Percentiles rank a stretch among this genome's conserved stretches.
phyloP scores from a whole-genome alignment of 352 stramenopile species.

The Phytophthora pluvialis region DNA sequence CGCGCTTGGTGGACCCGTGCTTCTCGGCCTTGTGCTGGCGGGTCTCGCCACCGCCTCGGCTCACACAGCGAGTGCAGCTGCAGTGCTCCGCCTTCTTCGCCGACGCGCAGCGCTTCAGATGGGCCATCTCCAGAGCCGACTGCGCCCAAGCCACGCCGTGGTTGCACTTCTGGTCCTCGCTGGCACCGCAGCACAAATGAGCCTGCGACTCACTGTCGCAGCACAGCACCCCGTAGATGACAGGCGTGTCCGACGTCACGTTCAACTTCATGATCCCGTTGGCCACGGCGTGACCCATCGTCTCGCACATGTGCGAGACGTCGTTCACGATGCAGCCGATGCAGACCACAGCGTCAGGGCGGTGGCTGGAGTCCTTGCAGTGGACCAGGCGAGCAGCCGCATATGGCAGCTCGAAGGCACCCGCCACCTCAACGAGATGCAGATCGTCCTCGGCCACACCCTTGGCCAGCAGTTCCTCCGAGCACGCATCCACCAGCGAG shows the following conservation, averaged over 20 bases:
- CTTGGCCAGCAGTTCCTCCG: slow-evolving; percentile 61
- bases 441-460: slow-evolving; percentile 58
- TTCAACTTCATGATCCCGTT: slow-evolving; percentile 97
- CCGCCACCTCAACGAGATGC: slow-evolving; percentile 83
- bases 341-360: slow-evolving; percentile 95
- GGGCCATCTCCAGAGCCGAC: slow-evolving; percentile 89
- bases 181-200: slow-evolving; percentile 44
- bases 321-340: slow-evolving; percentile 95
- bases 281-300: slow-evolving; percentile 94
- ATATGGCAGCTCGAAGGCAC: slow-evolving; percentile 96
- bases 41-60: slow-evolving; percentile 27
- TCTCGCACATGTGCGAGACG: slow-evolving; percentile 98
- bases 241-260: slow-evolving; percentile 87
- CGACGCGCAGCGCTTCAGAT: slow-evolving; percentile 66
- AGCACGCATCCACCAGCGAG: slow-evolving; percentile 56
- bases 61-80: slow-evolving; percentile 28
- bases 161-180: slow-evolving; percentile 49
- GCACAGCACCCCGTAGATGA: slow-evolving; percentile 93
- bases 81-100: slow-evolving; percentile 47
- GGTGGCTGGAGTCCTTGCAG: slow-evolving; percentile 64
- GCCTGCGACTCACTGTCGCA: slow-evolving; percentile 94
- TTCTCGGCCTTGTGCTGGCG: slow-evolving; percentile 29
- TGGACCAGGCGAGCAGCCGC: slow-evolving; percentile 84
- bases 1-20: slow-evolving; percentile 19
- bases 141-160: slow-evolving; percentile 68